Evolutionary conservation across 1,284 basidiomycete genomes (phyloP).

Genomic region (Tylopilus orsonianus): DNA sequence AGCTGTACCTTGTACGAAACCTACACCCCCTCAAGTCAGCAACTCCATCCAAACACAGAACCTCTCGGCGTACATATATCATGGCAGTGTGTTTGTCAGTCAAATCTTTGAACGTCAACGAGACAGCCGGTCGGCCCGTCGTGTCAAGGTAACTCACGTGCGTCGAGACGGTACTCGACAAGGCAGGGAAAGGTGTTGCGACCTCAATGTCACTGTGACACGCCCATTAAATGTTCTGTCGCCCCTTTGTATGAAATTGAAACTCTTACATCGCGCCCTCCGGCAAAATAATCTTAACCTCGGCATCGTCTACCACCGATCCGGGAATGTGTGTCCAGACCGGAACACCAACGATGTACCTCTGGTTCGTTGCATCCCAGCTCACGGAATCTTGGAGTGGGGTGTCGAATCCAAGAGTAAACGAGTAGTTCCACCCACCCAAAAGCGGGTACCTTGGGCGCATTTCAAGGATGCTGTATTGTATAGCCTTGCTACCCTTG

Average conservation of each 20-base stretch:
- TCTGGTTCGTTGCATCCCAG: conserved; percentile 57
- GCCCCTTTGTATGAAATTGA: conserved; percentile 16
- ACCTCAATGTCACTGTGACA: conserved; percentile 71
- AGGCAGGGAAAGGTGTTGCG: conserved; percentile 74
- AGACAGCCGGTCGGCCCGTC: conserved; percentile 80
- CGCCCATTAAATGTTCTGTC: conserved; percentile 6
- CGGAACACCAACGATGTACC: conserved; percentile 79
- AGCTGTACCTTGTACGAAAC: conserved; percentile 83
- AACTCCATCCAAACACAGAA: conserved; percentile 7
- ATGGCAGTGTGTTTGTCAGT: conserved; percentile 78
- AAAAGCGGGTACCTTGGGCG: conserved; percentile 90
- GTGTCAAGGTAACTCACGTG: conserved; percentile 93
- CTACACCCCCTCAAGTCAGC: conserved; percentile 44
- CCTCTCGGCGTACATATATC: conserved; percentile 60
- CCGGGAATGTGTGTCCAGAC: conserved; percentile 83
- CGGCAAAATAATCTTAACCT: conserved; percentile 82
- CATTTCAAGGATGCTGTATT: conserved; percentile 74
- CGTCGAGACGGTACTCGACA: conserved; percentile 57
- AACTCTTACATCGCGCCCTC: conserved; percentile 85
- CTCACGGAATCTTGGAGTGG: conserved; percentile 74
- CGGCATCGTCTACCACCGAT: conserved; percentile 80
- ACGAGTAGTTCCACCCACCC: conserved; percentile 98
- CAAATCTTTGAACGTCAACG: conserved; percentile 70
- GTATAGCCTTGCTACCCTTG: conserved; percentile 51
- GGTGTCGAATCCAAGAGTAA: conserved; percentile 91